A percentile compares a stretch with the other conserved stretches of the same genome.
Conservation (phyloP, 352 stramenopile genomes). For the Pythium dissotocum region DNA sequence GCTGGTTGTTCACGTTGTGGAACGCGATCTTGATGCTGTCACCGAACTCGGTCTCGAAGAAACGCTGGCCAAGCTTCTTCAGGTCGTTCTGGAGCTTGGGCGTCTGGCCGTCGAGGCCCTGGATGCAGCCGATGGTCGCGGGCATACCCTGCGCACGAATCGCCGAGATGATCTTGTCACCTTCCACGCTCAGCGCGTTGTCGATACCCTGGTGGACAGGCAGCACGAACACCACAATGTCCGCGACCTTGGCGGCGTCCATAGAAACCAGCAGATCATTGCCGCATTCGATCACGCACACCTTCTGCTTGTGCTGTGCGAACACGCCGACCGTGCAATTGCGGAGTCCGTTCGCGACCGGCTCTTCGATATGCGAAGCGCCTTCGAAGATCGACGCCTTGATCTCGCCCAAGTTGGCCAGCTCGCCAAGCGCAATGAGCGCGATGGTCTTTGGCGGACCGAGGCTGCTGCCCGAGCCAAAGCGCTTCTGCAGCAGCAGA, state of each 20-base stretch:
- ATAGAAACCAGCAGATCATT: slow-evolving; percentile 81
- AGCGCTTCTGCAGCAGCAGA: slow-evolving; percentile 80
- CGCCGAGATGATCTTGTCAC: slow-evolving; percentile 89
- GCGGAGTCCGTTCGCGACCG: slow-evolving; percentile 43
- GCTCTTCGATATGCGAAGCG: slow-evolving; percentile 58
- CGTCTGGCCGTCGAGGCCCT: slow-evolving; percentile 76
- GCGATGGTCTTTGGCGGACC: slow-evolving; percentile 86
- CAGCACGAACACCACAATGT: slow-evolving; percentile 81
- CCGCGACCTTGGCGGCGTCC: slow-evolving; percentile 85
- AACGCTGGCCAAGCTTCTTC: slow-evolving; percentile 85
- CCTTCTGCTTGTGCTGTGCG: slow-evolving; percentile 86
- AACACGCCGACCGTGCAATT: slow-evolving; percentile 77
- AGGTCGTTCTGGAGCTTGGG: slow-evolving; percentile 74
- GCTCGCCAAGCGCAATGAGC: slow-evolving; percentile 74
- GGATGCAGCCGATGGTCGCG: slow-evolving; percentile 81
- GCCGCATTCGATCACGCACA: slow-evolving; percentile 83
- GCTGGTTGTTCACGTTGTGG: slow-evolving; percentile 74
- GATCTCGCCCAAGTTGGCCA: slow-evolving; percentile 62
- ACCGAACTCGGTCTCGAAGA: slow-evolving; percentile 90
- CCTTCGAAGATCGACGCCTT: slow-evolving; percentile 68
- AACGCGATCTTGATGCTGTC: slow-evolving; percentile 80
- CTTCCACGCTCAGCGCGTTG: slow-evolving; percentile 81
- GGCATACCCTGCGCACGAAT: slow-evolving; percentile 93
- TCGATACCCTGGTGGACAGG: slow-evolving; percentile 80
- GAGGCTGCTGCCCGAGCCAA: slow-evolving; percentile 63